Conservation (phyloP, 202 grass and related monocot species). For the Setaria viridis region DNA sequence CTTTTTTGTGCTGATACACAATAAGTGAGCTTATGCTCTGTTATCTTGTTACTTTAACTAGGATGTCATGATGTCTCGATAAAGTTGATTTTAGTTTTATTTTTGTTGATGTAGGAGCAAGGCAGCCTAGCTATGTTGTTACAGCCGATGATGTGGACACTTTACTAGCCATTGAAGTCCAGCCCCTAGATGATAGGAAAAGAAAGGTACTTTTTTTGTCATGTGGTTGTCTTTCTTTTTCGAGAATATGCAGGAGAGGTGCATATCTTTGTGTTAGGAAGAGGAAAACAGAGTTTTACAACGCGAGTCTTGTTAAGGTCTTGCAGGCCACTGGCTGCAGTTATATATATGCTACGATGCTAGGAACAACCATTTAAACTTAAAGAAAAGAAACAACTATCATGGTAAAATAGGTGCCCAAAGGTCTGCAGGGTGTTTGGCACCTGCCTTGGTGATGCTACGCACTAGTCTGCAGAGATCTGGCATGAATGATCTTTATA, state of each 20-base stretch:
- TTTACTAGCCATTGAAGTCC: constrained; percentile 91
- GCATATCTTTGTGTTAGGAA: not conserved
- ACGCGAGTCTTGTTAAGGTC: not conserved
- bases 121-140: constrained; percentile 85
- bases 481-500: constrained; percentile 19
- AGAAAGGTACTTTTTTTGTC: constrained; percentile 68
- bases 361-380: not conserved
- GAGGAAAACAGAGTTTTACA: not conserved
- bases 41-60: constrained; percentile 45
- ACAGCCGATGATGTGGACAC: constrained; percentile 94
- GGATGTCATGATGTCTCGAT: constrained; percentile 23
- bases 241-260: not conserved
- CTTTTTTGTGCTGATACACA: not conserved
- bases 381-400: not conserved
- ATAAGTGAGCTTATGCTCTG: constrained; percentile 32
- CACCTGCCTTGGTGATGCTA: not conserved
- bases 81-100: constrained; percentile 10
- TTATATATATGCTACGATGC: not conserved
- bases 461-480: not conserved
- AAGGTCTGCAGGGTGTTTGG: not conserved
- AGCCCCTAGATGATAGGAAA: constrained; percentile 94
- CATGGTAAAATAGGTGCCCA: no score
- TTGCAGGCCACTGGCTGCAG: not conserved
- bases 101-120: constrained; percentile 70
- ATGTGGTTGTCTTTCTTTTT: not conserved